A percentile compares a stretch with the other conserved stretches of the same genome.
Evolutionary conservation across 257 asterid genomes (phyloP).

Genomic region (Rhazya stricta): DNA sequence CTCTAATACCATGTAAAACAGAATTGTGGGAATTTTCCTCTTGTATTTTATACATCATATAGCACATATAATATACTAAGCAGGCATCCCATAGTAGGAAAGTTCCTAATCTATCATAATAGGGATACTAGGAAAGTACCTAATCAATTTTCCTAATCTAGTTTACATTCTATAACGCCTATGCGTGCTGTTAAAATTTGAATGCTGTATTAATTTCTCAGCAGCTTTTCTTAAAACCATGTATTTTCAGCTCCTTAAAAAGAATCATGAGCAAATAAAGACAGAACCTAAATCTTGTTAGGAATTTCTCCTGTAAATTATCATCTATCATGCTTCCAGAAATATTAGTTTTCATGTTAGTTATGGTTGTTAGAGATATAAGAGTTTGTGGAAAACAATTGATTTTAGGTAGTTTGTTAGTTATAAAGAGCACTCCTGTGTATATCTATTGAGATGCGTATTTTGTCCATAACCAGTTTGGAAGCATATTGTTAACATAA

Average conservation of each 20-base stretch:
- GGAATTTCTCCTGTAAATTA: neutral
- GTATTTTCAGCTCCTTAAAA: neutral
- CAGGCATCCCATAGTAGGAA: too few relatives aligned
- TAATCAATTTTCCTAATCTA: too few relatives aligned
- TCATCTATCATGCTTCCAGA: neutral
- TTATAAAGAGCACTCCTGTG: neutral
- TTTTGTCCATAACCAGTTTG: constrained; percentile 6
- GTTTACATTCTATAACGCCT: too few relatives aligned
- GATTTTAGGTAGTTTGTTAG: neutral
- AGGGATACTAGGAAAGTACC: too few relatives aligned
- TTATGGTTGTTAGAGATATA: neutral
- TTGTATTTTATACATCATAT: too few relatives aligned
- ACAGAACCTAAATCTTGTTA: neutral
- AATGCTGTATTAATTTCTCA: neutral
- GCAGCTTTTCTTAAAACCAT: neutral
- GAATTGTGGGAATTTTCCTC: too few relatives aligned
- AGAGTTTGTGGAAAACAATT: neutral
- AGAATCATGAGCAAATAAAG: neutral
- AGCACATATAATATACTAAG: too few relatives aligned
- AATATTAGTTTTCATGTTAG: neutral
- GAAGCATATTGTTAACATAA: constrained; percentile 7
- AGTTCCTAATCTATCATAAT: too few relatives aligned
- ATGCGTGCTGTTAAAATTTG: neutral
- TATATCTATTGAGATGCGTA: neutral
- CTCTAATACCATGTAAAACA: too few relatives aligned